Evolutionary conservation across 2,329 filamentous ascomycete genomes (phyloP), one percentile per base, ranked within the genome.

Genomic region (Ophiostoma ulmi): DNA sequence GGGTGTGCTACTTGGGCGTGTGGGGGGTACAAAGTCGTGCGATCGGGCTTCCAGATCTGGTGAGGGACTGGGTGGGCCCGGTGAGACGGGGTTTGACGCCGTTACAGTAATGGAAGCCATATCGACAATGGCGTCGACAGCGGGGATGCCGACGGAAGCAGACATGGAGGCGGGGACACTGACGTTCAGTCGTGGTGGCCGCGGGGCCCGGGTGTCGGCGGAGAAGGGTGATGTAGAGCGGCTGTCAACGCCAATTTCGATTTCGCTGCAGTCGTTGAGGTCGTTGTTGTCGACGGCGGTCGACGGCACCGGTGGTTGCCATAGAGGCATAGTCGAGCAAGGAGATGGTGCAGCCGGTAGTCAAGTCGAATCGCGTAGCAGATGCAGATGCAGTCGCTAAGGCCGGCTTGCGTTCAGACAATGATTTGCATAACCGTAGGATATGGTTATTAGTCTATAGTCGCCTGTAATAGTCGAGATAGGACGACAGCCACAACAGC

Each of bases 1-100:
- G 0, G 86, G 86, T 1, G 86, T 88, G 78, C 86, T 88, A 76
- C 85, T 88, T 22, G 86, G 86, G 69, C 86, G 82, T 6, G 82
- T 82, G 4, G 83, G 83, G 48, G 83, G 83, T 31, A 82, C 76
- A 75, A 85, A 84, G 74, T 84, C 82, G 73, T 80, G 78, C 35
- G 80, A 76, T 71, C 83, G 84, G 71, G 78, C 77, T 72, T 83
- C 84, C 55, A 84, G 81, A 6, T 83, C 79, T 35, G 83, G 83
- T 52, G 84, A 39, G 5, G 63, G 84, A 73, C 83, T 86, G 6
- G 83, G 81, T 17, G 85, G 82, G 38, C 84, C 85, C 0, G 85
- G 84, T 4, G 84, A 85, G 20, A 86, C 84, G 4, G 85, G 85
- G 68, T 84, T 86, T n/a, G 85, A 86, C 4, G 82, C 77, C 31